Base-by-base conservation (phyloP, 148 eudicot genomes). In the Pharnaceum exiguum region DNA sequence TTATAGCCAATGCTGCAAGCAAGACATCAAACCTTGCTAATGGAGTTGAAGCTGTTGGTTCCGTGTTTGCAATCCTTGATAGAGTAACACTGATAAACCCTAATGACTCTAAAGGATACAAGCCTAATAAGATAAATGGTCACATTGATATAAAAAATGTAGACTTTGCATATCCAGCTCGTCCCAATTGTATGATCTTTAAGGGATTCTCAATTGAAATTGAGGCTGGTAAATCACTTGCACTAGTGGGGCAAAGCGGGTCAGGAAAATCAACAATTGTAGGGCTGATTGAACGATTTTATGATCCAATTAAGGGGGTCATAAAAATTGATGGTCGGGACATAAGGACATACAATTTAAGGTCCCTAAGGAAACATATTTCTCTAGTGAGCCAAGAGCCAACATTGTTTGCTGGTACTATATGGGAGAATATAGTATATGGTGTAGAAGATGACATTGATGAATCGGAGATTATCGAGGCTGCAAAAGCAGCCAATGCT, bases 321-420 rank as follows among this genome's bases (percentile, higher is more conserved):
- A 68, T 84, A 6, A 73, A 73, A 46, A 66, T 84, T 16, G 86
- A 81, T 47, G 78, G 82, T 1, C 69, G 55, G 5, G 90, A 84
- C 42, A 62, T 84, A 35, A 67, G 62, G 49, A n/a, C 70, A 2
- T 81, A 57, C 46, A 49, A 73, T 15, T 54, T 84, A 1, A 76
- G 82, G 37, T 71, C 75, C 6, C 42, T 84, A 6, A 68, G 90
- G 28, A 78, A 74, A 33, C 77, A 78, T 48, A 74, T 81, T 25
- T 83, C 84, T 7, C 66, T 84, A n/a, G 90, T 84, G 9, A 84
- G 86, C 65, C 90, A 84, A 54, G 90, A 84, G 42, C 86, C 90
- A 0, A 64, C 78, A 12, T 45, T 84, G 18, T 84, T 84, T 35
- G 70, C 77, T 0, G 83, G 86, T 0, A 71, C 83, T 23, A 72